phyloP scores from a whole-genome alignment of 139 green algal species.

The Picochlorum sp. region DNA sequence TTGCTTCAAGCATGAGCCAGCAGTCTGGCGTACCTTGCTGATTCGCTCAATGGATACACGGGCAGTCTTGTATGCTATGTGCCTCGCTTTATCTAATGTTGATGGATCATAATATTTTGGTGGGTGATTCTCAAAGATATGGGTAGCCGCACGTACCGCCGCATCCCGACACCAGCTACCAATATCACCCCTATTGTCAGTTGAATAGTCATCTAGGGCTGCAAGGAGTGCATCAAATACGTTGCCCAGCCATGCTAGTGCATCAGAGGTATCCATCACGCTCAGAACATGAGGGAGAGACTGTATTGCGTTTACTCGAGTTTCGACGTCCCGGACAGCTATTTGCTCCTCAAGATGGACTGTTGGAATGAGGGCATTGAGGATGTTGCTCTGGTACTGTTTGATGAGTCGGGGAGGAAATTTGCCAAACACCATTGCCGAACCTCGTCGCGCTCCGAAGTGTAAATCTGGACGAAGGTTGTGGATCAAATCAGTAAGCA shows the following conservation, averaged over 20 bases:
- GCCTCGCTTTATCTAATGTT: background rate
- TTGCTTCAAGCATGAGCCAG: conserved; percentile 5
- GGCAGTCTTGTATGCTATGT: background rate
- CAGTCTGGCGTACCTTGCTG: conserved; percentile 49
- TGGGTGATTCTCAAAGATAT: conserved; percentile 10
- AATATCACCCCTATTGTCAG: conserved; percentile 92
- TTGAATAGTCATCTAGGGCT: conserved; percentile 80
- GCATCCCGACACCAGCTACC: conserved; percentile 89
- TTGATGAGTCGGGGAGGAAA: conserved; percentile 10
- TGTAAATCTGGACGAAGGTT: background rate
- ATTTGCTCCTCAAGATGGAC: conserved; percentile 38
- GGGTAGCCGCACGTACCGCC: conserved; percentile 51
- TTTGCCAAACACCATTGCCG: conserved; percentile 14
- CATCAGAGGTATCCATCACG: conserved; percentile 5
- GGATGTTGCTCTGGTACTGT: conserved; percentile 20
- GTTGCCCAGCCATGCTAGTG: background rate
- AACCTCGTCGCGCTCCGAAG: conserved; percentile 17
- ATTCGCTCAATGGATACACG: conserved; percentile 78
- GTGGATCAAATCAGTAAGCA: background rate
- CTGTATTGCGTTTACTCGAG: conserved; percentile 50
- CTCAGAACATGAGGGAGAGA: conserved; percentile 33
- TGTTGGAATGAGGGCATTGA: conserved; percentile 23
- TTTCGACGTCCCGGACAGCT: conserved; percentile 63
- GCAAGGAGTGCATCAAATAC: conserved; percentile 34
- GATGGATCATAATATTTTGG: too few species aligned